Evolutionary conservation across 306 rosid genomes (phyloP), one percentile per base, ranked within the genome.

Genomic region (Ceratonia siliqua): DNA sequence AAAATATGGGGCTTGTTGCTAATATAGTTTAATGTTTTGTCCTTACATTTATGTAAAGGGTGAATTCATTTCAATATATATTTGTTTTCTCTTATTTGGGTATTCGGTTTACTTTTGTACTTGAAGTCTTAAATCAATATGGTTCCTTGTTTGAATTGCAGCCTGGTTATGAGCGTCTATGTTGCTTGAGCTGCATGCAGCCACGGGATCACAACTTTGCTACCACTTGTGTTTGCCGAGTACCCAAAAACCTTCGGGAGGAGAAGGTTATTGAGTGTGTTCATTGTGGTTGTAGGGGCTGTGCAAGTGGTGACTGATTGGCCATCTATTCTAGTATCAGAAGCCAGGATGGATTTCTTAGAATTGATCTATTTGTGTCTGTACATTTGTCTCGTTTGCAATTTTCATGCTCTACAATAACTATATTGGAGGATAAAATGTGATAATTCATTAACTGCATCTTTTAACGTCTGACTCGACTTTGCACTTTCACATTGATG

Each of bases 191-290:
- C 63, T 93, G 98, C 90, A 93, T 93, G 42, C 97, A 91, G 81
- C 93, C 97, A 5, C 89, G 98, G 18, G 90, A 93, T 79, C 97
- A 91, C 82, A 93, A 93, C 81, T 93, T 91, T 79, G 92, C 90
- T 8, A 93, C 97, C 15, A 91, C 98, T 3, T 93, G 96, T 1
- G 93, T 91, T 57, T 93, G 97, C 66, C 91, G 98, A 49, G 98
- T 93, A 22, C 98, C 98, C 17, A 87, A 89, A 79, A 89, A 93
- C 69, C 81, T 91, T 13, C 87, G 98, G 83, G 96, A 90, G 83
- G 98, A 89, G 79, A 93, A 93, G 79, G 92, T 89, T 14, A 85
- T 90, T 6, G 98, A 90, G 78, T 93, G 96, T 35, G 98, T 93
- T 68, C 97, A 93, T 39, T 93, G 98, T 28, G 95, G 97, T 54